Evolutionary conservation across 352 stramenopile species (phyloP).

Genomic region (Globisporangium rhizosaccharum): DNA sequence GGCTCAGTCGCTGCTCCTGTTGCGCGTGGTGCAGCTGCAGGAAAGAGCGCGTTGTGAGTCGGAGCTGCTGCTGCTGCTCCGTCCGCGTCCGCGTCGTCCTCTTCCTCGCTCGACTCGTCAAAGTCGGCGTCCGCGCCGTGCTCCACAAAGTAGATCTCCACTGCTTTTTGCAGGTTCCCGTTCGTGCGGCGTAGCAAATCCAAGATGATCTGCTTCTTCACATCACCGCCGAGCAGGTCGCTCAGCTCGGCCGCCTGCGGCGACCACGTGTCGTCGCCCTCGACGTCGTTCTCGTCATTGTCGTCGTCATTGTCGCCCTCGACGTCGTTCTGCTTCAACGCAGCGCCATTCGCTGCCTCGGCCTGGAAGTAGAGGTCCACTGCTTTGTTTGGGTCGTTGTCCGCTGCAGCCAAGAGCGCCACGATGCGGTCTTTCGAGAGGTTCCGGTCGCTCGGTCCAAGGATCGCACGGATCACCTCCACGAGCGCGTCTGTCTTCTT

Average conservation of each 20-base stretch:
- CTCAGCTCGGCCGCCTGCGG: conserved; percentile 48
- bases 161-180: conserved; percentile 68
- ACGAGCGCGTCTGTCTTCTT: conserved; percentile 60
- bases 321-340: conserved; percentile 45
- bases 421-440: conserved; percentile 64
- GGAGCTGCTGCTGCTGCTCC: conserved; percentile 5
- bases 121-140: conserved; percentile 38
- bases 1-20: conserved; percentile 7
- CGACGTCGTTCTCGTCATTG: conserved; percentile 29
- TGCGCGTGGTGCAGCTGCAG: conserved; percentile 18
- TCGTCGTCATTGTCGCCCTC: conserved; percentile 41
- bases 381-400: conserved; percentile 77
- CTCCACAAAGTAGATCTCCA: conserved; percentile 78
- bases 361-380: conserved; percentile 78
- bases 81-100: conserved; percentile 31
- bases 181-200: conserved; percentile 55
- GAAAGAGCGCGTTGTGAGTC: conserved; percentile 24
- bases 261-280: conserved; percentile 27
- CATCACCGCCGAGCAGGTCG: conserved; percentile 67
- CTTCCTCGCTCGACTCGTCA: conserved; percentile 38
- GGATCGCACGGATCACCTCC: conserved; percentile 74
- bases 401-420: conserved; percentile 46
- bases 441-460: conserved; percentile 46
- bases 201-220: conserved; percentile 47
- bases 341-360: conserved; percentile 33